A percentile compares a stretch with the other conserved stretches of the same genome.
Conservation (phyloP, 345 rosid species). For the Hirschfeldia incana region DNA sequence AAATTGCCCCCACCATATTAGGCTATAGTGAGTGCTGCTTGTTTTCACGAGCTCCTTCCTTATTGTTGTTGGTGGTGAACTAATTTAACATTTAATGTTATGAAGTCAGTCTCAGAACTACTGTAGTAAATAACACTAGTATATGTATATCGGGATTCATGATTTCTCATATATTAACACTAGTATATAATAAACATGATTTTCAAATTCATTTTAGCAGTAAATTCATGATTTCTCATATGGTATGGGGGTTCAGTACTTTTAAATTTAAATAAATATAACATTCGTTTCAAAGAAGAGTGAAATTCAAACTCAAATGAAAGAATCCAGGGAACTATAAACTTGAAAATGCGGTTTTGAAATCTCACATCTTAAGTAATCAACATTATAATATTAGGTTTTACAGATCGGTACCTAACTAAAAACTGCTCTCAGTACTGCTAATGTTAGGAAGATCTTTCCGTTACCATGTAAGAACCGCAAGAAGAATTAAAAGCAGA, state of each 20-base stretch:
- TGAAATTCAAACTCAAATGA: not conserved
- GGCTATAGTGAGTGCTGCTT: slow-evolving; percentile 10
- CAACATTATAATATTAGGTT: not conserved
- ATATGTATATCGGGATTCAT: not conserved
- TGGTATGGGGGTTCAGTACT: not conserved
- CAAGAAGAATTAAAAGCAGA: not conserved
- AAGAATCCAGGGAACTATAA: not conserved
- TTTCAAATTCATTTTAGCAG: not conserved
- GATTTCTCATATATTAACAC: not conserved
- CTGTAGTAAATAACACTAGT: not conserved
- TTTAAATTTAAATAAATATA: not conserved
- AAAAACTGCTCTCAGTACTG: not conserved
- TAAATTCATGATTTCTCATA: not conserved
- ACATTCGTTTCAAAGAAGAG: not conserved
- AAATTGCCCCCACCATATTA: slow-evolving; percentile 11
- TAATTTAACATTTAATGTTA: not conserved
- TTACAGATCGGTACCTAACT: not conserved
- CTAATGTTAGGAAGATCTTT: not conserved
- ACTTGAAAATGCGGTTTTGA: not conserved
- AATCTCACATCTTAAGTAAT: not conserved
- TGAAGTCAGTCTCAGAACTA: not conserved
- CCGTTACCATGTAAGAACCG: not conserved
- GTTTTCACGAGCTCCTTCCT: not conserved
- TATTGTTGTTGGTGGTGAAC: not conserved
- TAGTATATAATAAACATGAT: not conserved